phyloP scores from a whole-genome alignment of 1,284 basidiomycete genomes.

The Ceratobasidium papillatum region DNA sequence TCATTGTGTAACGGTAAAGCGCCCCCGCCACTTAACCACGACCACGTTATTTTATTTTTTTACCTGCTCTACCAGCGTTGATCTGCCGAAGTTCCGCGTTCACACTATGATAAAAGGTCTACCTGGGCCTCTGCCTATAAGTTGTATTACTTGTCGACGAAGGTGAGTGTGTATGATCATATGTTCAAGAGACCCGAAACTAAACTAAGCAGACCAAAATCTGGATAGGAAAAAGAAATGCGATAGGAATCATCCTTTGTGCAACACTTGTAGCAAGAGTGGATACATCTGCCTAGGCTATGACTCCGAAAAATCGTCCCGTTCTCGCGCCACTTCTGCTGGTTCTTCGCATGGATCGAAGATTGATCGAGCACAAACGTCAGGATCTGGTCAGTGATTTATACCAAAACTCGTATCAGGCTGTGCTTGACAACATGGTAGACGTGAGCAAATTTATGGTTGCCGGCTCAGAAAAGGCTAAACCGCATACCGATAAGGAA shows the following conservation, averaged over 20 bases:
- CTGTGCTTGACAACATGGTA: too few relatives aligned
- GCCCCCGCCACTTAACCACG: background rate
- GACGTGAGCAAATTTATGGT: too few relatives aligned
- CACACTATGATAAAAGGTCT: background rate
- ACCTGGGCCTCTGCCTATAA: conserved; percentile 1
- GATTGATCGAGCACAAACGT: too few relatives aligned
- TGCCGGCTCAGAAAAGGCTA: too few relatives aligned
- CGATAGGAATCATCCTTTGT: conserved; percentile 1
- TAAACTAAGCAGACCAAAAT: background rate
- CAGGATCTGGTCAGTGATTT: too few relatives aligned
- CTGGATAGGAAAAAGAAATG: conserved; percentile 10
- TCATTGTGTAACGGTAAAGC: too few relatives aligned
- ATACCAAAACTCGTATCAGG: too few relatives aligned
- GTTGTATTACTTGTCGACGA: background rate
- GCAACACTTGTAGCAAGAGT: background rate
- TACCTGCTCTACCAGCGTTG: too few relatives aligned
- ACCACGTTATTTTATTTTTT: background rate
- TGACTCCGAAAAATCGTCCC: background rate
- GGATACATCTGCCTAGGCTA: conserved; percentile 30
- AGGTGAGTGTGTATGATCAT: background rate
- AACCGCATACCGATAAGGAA: too few relatives aligned
- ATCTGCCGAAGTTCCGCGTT: too few relatives aligned
- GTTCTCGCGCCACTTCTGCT: too few relatives aligned
- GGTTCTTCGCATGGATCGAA: too few relatives aligned
- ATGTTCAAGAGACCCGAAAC: background rate